These are phyloP conservation scores for Radiomyces spectabilis DNA, from an alignment of 192 early-diverging fungal genomes.

Conservation along the genomic window DNA sequence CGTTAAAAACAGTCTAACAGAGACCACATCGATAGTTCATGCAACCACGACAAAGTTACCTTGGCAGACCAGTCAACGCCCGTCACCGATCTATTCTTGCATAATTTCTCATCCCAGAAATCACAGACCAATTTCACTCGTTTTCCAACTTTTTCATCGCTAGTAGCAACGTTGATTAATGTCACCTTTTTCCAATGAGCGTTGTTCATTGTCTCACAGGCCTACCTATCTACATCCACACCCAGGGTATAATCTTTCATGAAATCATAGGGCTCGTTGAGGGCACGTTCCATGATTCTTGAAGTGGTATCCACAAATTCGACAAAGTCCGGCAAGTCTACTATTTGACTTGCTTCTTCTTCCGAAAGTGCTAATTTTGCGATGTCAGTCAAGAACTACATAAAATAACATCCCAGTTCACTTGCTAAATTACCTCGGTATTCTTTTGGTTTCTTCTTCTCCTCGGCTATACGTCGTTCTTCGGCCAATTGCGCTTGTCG, in stretches of 20 bases:
- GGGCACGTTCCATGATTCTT: slow-evolving; percentile 81
- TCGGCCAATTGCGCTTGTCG: slow-evolving; percentile 33
- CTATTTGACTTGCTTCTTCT: slow-evolving; percentile 67
- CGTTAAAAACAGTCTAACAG: background rate
- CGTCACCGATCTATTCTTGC: slow-evolving; percentile 84
- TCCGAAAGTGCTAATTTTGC: slow-evolving; percentile 84
- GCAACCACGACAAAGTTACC: slow-evolving; percentile 22
- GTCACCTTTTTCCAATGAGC: too few relatives aligned
- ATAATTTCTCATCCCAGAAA: slow-evolving; percentile 78
- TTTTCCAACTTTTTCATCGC: slow-evolving; percentile 56
- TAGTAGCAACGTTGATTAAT: slow-evolving; percentile 4
- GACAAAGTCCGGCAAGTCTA: slow-evolving; percentile 66
- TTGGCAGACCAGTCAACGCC: slow-evolving; percentile 85
- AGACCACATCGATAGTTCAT: background rate
- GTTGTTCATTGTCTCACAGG: background rate
- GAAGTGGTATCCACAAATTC: slow-evolving; percentile 83
- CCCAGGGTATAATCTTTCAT: slow-evolving; percentile 87
- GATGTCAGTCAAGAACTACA: too few relatives aligned
- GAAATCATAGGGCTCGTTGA: slow-evolving; percentile 83
- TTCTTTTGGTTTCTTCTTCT: slow-evolving; percentile 26
- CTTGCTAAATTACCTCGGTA: slow-evolving; percentile 28
- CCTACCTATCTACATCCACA: slow-evolving; percentile 42
- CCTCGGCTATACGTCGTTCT: slow-evolving; percentile 30
- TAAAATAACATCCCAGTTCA: too few relatives aligned
- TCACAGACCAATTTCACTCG: slow-evolving; percentile 58